phyloP scores from a whole-genome alignment of 2,329 filamentous ascomycete species.

The Phyllosticta citribraziliensis region DNA sequence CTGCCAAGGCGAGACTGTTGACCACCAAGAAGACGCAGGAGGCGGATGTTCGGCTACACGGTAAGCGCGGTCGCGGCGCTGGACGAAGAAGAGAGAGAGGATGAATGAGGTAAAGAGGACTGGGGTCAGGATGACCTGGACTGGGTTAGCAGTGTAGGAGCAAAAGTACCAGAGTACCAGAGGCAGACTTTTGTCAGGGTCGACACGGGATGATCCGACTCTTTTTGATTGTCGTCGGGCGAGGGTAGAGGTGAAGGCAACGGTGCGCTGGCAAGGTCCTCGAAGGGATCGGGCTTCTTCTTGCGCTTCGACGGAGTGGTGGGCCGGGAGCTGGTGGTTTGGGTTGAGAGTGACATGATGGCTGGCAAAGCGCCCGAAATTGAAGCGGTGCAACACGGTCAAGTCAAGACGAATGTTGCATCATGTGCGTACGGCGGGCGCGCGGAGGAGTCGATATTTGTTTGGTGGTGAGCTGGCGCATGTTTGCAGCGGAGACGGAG shows the following conservation, averaged over 20 bases:
- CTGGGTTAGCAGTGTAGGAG: neutral
- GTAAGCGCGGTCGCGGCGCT: conserved; percentile 45
- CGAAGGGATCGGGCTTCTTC: conserved; percentile 19
- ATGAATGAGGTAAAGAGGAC: conserved; percentile 56
- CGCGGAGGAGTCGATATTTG: neutral
- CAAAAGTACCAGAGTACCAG: neutral
- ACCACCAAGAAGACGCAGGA: conserved; percentile 28
- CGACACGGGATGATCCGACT: conserved; percentile 13
- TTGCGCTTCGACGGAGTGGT: conserved; percentile 2
- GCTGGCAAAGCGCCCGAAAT: neutral
- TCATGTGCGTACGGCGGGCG: neutral
- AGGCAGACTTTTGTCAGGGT: conserved; percentile 19
- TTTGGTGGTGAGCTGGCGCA: neutral
- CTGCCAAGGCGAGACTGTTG: conserved; percentile 25
- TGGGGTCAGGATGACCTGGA: conserved; percentile 47
- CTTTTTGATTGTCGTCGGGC: conserved; percentile 12
- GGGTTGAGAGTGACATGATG: neutral
- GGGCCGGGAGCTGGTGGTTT: neutral
- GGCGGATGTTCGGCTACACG: conserved; percentile 28
- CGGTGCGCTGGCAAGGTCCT: conserved; percentile 19
- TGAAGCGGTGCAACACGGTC: neutral
- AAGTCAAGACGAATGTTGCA: neutral
- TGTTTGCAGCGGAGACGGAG: neutral
- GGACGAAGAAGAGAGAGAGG: conserved; percentile 53
- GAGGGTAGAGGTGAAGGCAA: conserved; percentile 17